A percentile compares a stretch with the other conserved stretches of the same genome.
Conservation (phyloP, 495 filamentous ascomycete genomes). For the Penicillium egyptiacum region DNA sequence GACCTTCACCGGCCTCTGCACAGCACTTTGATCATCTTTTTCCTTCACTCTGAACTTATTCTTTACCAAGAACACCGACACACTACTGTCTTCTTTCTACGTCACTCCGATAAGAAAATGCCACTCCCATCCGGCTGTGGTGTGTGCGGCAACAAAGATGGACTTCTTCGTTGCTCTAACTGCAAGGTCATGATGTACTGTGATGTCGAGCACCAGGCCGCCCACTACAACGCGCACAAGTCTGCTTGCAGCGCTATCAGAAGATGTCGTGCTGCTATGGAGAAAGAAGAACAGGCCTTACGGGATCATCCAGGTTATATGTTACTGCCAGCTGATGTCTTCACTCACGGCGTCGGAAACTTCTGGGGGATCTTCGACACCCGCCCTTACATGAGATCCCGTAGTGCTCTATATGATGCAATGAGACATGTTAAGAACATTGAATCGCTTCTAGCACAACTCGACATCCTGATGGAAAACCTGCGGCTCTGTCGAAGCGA, state of each 20-base stretch:
- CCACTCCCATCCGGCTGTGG: neutral
- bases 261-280: conserved; percentile 20
- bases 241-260: conserved; percentile 41
- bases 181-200: conserved; percentile 53
- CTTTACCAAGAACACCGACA: neutral
- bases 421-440: conserved; percentile 34
- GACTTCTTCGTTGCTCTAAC: conserved; percentile 34
- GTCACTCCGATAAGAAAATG: neutral
- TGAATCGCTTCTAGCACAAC: conserved; percentile 36
- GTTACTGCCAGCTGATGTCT: no score
- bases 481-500: conserved; percentile 44
- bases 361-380: conserved; percentile 43
- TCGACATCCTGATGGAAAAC: conserved; percentile 38
- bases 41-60: neutral
- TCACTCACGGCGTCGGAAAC: conserved; percentile 34
- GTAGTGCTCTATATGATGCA: conserved; percentile 26
- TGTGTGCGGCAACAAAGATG: conserved; percentile 22
- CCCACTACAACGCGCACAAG: conserved; percentile 43
- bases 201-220: conserved; percentile 41
- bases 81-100: neutral
- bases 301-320: conserved; percentile 24
- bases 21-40: neutral
- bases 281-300: conserved; percentile 36
- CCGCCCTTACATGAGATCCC: conserved; percentile 46
- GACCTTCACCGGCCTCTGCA: neutral